phyloP scores from a whole-genome alignment of 2,329 filamentous ascomycete species.

The Diaporthe citri region DNA sequence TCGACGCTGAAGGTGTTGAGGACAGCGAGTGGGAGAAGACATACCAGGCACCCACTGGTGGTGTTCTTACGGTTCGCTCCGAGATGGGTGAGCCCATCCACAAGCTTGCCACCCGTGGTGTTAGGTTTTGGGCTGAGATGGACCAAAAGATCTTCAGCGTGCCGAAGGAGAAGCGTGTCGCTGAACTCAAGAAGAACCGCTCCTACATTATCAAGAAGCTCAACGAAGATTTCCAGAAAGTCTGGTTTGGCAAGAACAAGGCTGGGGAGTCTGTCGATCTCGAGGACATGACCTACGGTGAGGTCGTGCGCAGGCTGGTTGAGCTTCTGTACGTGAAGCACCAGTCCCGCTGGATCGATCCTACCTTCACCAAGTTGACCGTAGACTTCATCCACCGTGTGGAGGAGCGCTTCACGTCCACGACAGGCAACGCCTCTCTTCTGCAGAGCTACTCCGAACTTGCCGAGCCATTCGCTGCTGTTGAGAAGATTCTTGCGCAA shows the following conservation, averaged over 20 bases:
- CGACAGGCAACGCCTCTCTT: conserved; percentile 78
- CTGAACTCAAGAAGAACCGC: conserved; percentile 88
- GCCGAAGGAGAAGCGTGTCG: conserved; percentile 92
- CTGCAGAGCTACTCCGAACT: conserved; percentile 93
- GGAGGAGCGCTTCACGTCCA: conserved; percentile 93
- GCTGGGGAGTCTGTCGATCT: conserved; percentile 85
- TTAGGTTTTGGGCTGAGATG: conserved; percentile 98
- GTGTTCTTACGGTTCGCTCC: conserved; percentile 95
- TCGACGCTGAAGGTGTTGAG: conserved; percentile 84
- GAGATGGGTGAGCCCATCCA: conserved; percentile 99
- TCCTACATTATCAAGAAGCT: conserved; percentile 95
- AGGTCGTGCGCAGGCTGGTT: conserved; percentile 88
- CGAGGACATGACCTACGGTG: conserved; percentile 95
- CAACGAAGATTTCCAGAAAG: conserved; percentile 96
- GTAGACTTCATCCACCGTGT: conserved; percentile 97
- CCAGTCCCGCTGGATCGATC: conserved; percentile 91
- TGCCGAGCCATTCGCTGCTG: conserved; percentile 80
- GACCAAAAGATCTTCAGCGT: conserved; percentile 97
- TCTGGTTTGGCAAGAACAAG: conserved; percentile 93
- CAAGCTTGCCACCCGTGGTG: conserved; percentile 96
- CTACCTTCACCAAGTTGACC: conserved; percentile 83
- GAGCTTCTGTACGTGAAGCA: conserved; percentile 94
- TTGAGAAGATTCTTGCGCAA: conserved; percentile 82
- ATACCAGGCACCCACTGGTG: conserved; percentile 90
- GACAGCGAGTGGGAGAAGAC: conserved; percentile 92